Evolutionary conservation across 2,329 filamentous ascomycete genomes (phyloP), one percentile per base, ranked within the genome.

Genomic region (Gaeumannomyces tritici): DNA sequence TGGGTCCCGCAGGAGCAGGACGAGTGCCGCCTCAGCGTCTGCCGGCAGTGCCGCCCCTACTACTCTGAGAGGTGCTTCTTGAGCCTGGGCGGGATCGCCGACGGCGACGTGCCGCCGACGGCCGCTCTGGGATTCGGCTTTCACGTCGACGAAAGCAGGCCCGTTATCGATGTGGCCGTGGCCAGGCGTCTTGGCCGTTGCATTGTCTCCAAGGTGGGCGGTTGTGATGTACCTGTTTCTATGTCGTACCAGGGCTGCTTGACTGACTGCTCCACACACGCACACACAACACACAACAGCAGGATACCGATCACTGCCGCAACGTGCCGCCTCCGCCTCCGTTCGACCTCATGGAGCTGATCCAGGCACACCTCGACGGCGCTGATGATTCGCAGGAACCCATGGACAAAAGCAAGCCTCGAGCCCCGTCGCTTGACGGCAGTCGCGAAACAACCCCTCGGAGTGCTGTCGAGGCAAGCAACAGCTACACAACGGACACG

Each of bases 101-200:
- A 79, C 27, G 81, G 76, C 8, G 79, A 84, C 59, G 72, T 84
- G 4, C 76, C 77, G 0, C 75, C 81, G 6, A 79, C 77, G 5
- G 79, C 77, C 5, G 79, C 79, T 8, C 73, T 75, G 1, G 83
- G 81, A 1, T 85, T 77, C 65, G 79, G 83, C 18, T 86, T 86
- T 64, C 76, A 81, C 60, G 67, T 74, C 7, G 61, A 74, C 42
- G 68, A 75, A 29, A 68, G 70, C 8, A 72, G 81, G n/a, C 83
- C 82, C 1, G 63, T 81, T 5, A 69, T 74, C 15, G 70, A 80
- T 63, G 74, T 72, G 18, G 65, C 70, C 1, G 62, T 78, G 13
- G 63, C 81, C 31, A 73, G 67, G 61, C 71, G 75, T 6, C 71
- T 83, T 21, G 79, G 79, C 4, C 70, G 73, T 56, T 73, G 75